Evolutionary conservation across 2,329 filamentous ascomycete genomes (phyloP).

Genomic region (Scolecobasidium constrictum): DNA sequence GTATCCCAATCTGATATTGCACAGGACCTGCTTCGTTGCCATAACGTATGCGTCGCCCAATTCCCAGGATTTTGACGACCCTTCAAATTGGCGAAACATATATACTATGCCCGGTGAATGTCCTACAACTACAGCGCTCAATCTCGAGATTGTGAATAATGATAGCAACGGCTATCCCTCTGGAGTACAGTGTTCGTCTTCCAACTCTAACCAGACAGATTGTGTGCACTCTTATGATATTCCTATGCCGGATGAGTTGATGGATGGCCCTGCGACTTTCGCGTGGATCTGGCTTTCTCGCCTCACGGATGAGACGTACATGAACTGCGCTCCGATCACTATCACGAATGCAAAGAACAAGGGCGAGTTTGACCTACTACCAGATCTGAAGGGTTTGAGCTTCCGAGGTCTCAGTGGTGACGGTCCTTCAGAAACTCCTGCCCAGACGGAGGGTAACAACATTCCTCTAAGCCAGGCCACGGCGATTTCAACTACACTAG

Average conservation of each 20-base stretch:
- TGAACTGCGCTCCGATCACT: slow-evolving; percentile 9
- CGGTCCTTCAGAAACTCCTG: slow-evolving; percentile 1
- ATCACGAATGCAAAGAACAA: slow-evolving; percentile 6
- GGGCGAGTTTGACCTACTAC: slow-evolving; percentile 6
- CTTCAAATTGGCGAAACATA: slow-evolving; percentile 7
- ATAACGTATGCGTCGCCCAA: slow-evolving; percentile 5
- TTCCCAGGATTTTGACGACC: slow-evolving; percentile 6
- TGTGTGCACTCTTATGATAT: slow-evolving; percentile 7
- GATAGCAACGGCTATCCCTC: slow-evolving; percentile 6
- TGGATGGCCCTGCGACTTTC: slow-evolving; percentile 6
- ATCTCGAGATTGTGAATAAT: slow-evolving; percentile 4
- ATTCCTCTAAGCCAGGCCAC: background rate
- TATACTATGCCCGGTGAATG: slow-evolving; percentile 8
- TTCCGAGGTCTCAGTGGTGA: slow-evolving; percentile 6
- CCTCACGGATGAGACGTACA: slow-evolving; percentile 7
- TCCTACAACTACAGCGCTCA: slow-evolving; percentile 6
- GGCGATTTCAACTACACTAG: slow-evolving; percentile 1
- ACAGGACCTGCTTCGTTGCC: slow-evolving; percentile 7
- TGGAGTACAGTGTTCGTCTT: slow-evolving; percentile 6
- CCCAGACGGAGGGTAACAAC: background rate
- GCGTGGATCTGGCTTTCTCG: slow-evolving; percentile 7
- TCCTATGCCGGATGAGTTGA: slow-evolving; percentile 7
- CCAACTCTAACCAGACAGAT: slow-evolving; percentile 5
- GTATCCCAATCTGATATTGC: slow-evolving; percentile 2
- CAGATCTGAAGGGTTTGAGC: slow-evolving; percentile 7